These are phyloP conservation scores for Emergomyces orientalis DNA, from an alignment of 2,329 filamentous ascomycete species.

Conservation along the genomic window DNA sequence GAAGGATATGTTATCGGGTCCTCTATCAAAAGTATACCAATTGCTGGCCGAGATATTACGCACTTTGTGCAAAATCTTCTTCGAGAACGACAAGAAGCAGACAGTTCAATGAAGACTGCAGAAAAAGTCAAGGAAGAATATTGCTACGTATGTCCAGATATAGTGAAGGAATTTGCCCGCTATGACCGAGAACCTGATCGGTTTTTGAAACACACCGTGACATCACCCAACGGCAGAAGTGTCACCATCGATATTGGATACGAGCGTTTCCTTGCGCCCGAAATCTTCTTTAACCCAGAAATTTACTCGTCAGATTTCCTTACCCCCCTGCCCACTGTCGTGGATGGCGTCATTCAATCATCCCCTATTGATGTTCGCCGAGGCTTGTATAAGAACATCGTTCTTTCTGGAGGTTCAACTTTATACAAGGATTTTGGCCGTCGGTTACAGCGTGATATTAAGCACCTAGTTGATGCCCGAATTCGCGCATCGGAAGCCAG, in stretches of 20 bases:
- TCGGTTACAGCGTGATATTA: constrained; percentile 91
- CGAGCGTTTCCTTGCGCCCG: constrained; percentile 92
- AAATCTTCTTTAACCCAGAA: constrained; percentile 99
- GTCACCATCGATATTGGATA: constrained; percentile 89
- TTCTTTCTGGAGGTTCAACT: constrained; percentile 91
- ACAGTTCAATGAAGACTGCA: constrained; percentile 93
- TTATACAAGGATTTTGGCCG: constrained; percentile 98
- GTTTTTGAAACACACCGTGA: constrained; percentile 83
- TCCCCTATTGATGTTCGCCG: constrained; percentile 95
- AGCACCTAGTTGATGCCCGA: constrained; percentile 85
- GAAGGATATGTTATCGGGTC: constrained; percentile 99
- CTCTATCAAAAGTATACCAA: constrained; percentile 97
- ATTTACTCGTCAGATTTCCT: constrained; percentile 99
- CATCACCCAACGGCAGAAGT: constrained; percentile 73
- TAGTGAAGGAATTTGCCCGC: constrained; percentile 93
- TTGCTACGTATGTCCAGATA: constrained; percentile 97
- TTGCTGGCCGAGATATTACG: constrained; percentile 94
- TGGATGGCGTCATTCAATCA: constrained; percentile 93
- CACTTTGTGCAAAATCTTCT: constrained; percentile 97
- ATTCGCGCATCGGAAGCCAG: constrained; percentile 86
- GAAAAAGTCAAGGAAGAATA: constrained; percentile 98
- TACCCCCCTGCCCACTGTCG: constrained; percentile 85
- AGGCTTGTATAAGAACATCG: constrained; percentile 99
- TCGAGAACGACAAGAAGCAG: constrained; percentile 89
- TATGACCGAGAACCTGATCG: constrained; percentile 89